A percentile compares a stretch with the other conserved stretches of the same genome.
Conservation (phyloP, 495 filamentous ascomycete species). For the Daldinia vernicosa region DNA sequence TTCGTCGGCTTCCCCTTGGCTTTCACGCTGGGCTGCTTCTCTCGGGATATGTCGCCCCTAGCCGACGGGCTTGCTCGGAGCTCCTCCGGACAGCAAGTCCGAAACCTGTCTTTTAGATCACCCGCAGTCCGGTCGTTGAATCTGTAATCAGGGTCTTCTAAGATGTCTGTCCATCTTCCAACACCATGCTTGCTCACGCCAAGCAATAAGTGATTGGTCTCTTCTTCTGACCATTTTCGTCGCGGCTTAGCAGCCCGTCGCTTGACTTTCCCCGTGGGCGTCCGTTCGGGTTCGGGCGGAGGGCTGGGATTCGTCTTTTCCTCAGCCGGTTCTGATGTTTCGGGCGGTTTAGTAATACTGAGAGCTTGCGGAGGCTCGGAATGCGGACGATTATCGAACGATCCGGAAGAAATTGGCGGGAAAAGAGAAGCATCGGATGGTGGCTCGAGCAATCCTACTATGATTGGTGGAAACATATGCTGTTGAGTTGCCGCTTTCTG, state of each 20-base stretch:
- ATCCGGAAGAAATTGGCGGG: conserved; percentile 70
- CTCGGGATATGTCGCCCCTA: conserved; percentile 24
- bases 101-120: conserved; percentile 87
- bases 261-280: conserved; percentile 50
- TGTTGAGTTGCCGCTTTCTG: conserved; percentile 60
- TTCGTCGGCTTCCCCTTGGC: conserved; percentile 40
- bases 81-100: conserved; percentile 76
- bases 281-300: conserved; percentile 44
- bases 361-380: conserved; percentile 49
- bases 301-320: conserved; percentile 42
- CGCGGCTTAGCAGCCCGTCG: conserved; percentile 57
- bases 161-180: conserved; percentile 86
- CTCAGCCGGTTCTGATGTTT: conserved; percentile 36
- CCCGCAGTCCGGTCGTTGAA: conserved; percentile 81
- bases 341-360: conserved; percentile 48
- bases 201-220: conserved; percentile 77
- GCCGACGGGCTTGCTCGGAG: conserved; percentile 48
- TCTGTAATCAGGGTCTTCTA: conserved; percentile 74
- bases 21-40: conserved; percentile 36
- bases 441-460: conserved; percentile 79
- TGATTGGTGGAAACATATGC: conserved; percentile 65
- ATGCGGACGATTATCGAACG: conserved; percentile 54
- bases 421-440: conserved; percentile 77
- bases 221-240: conserved; percentile 83
- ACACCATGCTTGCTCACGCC: conserved; percentile 85